Conservation (phyloP, 2,329 filamentous ascomycete species). For the Lecanicillium sp. region DNA sequence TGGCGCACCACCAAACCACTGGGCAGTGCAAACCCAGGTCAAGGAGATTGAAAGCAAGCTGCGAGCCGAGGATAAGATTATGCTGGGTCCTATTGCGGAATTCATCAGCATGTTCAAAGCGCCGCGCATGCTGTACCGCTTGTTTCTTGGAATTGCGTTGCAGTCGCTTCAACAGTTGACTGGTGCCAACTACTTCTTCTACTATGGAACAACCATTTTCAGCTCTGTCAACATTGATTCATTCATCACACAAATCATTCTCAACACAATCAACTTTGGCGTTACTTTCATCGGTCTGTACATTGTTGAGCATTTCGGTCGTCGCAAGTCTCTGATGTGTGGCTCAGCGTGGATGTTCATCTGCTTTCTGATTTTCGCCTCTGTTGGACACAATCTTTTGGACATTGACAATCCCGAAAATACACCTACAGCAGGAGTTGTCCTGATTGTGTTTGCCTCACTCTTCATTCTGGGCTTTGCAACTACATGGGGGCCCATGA, state of each 20-base stretch:
- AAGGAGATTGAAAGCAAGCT: constrained; percentile 46
- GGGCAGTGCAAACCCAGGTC: constrained; percentile 38
- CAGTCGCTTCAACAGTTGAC: constrained; percentile 57
- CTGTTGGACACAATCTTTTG: constrained; percentile 41
- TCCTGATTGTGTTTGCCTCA: constrained; percentile 55
- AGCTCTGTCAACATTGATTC: constrained; percentile 41
- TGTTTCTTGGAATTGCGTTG: constrained; percentile 49
- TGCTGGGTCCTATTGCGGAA: constrained; percentile 32
- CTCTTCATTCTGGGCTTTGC: constrained; percentile 59
- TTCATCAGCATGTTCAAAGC: constrained; percentile 55
- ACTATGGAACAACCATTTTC: constrained; percentile 50
- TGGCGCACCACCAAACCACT: constrained; percentile 33
- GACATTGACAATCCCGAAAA: constrained; percentile 23
- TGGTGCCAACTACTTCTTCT: constrained; percentile 60
- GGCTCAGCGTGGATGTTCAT: constrained; percentile 54
- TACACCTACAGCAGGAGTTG: constrained; percentile 40
- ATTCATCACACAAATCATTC: constrained; percentile 59
- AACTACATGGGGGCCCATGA: constrained; percentile 58
- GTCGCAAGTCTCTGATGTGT: constrained; percentile 52
- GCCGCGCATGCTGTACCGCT: constrained; percentile 55
- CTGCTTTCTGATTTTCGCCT: constrained; percentile 52
- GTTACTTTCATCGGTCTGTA: constrained; percentile 62
- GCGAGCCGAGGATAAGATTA: constrained; percentile 33
- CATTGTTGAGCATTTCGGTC: constrained; percentile 59
- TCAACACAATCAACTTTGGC: constrained; percentile 58